Conservation (phyloP, 176 grass and related monocot genomes). For the Canna indica region DNA sequence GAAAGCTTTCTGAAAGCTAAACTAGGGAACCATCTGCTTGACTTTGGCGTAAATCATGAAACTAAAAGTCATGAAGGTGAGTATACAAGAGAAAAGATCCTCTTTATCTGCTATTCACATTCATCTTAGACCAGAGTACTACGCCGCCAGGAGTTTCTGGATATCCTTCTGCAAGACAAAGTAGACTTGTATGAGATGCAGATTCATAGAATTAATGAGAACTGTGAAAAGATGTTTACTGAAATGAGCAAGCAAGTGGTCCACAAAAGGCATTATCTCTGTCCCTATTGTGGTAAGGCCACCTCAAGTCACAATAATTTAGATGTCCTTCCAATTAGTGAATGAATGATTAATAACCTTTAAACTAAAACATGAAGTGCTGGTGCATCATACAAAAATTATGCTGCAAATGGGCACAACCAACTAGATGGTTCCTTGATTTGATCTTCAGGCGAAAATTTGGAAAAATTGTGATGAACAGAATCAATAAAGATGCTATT, state of each 20-base stretch:
- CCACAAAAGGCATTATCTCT: neutral
- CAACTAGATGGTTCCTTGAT: neutral
- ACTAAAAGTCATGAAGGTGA: neutral
- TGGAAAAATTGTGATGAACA: too few species aligned
- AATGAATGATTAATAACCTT: neutral
- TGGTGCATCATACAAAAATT: neutral
- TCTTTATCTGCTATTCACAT: neutral
- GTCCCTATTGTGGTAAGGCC: too few species aligned
- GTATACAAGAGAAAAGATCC: neutral
- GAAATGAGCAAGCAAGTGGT: neutral
- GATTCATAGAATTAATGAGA: neutral
- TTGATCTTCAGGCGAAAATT: too few species aligned
- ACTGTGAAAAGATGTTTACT: neutral
- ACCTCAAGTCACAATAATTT: neutral
- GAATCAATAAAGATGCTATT: neutral
- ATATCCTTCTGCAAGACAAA: constrained; percentile 84
- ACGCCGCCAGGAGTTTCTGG: constrained; percentile 59
- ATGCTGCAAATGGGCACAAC: neutral
- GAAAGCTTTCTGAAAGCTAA: neutral
- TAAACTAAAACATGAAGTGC: neutral
- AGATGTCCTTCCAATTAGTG: neutral
- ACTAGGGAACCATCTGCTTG: neutral
- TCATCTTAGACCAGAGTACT: neutral
- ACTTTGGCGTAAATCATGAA: neutral
- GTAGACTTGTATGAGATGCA: constrained; percentile 12